Conservation (phyloP, 2,329 filamentous ascomycete genomes). For the Sclerotinia trifoliorum region DNA sequence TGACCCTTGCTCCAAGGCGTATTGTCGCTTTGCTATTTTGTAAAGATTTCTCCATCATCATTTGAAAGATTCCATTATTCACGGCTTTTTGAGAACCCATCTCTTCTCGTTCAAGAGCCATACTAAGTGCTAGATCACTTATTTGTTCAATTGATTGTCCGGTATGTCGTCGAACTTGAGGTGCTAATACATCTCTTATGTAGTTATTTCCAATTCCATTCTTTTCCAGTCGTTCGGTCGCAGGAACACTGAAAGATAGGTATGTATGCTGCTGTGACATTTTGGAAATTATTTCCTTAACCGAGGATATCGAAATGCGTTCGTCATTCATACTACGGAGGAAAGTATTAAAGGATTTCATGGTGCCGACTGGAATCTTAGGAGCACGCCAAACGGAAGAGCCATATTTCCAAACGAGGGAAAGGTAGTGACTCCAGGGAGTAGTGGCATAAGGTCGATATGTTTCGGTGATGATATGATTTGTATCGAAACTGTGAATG, state of each 20-base stretch:
- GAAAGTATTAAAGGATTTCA: not conserved
- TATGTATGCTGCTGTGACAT: not conserved
- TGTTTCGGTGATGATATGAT: not conserved
- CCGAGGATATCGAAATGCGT: not conserved
- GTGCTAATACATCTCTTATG: conserved; percentile 11
- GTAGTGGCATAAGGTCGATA: conserved; percentile 16
- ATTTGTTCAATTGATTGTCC: conserved; percentile 6
- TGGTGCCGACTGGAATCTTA: not conserved
- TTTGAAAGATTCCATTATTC: not conserved
- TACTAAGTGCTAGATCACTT: conserved; percentile 15
- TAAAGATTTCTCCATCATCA: not conserved
- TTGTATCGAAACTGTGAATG: not conserved
- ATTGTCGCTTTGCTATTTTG: not conserved
- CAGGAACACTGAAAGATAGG: not conserved
- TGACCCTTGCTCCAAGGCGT: not conserved
- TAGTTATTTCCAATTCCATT: conserved; percentile 5
- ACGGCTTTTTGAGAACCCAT: not conserved
- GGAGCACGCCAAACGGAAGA: not conserved
- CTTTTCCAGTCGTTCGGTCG: not conserved
- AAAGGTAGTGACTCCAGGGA: not conserved
- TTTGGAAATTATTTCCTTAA: not conserved
- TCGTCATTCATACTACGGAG: not conserved
- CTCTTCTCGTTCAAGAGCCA: conserved; percentile 9
- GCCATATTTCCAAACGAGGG: not conserved
- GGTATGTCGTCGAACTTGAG: conserved; percentile 14